Evolutionary conservation across 306 rosid genomes (phyloP).

Genomic region (Coriaria nepalensis): DNA sequence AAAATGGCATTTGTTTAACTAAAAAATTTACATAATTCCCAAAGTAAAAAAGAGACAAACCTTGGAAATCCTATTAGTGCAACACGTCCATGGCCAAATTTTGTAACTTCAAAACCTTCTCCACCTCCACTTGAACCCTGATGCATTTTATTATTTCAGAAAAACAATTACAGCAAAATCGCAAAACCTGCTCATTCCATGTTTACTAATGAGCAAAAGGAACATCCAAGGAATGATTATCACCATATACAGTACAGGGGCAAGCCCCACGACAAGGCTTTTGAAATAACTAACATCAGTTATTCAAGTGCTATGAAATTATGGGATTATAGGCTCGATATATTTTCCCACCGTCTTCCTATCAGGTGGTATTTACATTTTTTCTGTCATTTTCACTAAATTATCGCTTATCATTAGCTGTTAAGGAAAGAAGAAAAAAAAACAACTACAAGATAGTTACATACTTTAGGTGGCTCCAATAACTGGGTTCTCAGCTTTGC

Average conservation of each 20-base stretch:
- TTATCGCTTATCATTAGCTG: not conserved
- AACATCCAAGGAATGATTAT: constrained; percentile 1
- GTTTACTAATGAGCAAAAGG: not conserved
- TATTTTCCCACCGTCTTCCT: no score
- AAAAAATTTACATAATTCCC: constrained; percentile 6
- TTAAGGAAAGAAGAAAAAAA: not conserved
- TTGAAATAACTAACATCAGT: not conserved
- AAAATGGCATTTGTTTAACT: constrained; percentile 3
- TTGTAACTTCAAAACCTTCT: constrained; percentile 98
- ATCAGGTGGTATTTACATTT: no score
- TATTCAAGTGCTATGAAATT: no score
- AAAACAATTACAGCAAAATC: constrained; percentile 2
- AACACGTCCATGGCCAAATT: constrained; percentile 97
- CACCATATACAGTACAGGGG: not conserved
- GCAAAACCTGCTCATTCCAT: not conserved
- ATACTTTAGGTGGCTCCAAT: constrained; percentile 93
- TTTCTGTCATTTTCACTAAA: no score
- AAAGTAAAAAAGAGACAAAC: constrained; percentile 25
- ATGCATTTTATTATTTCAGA: constrained; percentile 15
- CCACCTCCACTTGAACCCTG: constrained; percentile 99
- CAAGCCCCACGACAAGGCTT: not conserved
- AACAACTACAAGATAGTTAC: not conserved
- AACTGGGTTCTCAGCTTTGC: constrained; percentile 93
- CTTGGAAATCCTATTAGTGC: constrained; percentile 97
- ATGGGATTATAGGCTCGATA: no score